Evolutionary conservation across 2,329 filamentous ascomycete species (phyloP), one percentile per base, ranked within the genome.

Genomic region (Clarireedia homoeocarpa): DNA sequence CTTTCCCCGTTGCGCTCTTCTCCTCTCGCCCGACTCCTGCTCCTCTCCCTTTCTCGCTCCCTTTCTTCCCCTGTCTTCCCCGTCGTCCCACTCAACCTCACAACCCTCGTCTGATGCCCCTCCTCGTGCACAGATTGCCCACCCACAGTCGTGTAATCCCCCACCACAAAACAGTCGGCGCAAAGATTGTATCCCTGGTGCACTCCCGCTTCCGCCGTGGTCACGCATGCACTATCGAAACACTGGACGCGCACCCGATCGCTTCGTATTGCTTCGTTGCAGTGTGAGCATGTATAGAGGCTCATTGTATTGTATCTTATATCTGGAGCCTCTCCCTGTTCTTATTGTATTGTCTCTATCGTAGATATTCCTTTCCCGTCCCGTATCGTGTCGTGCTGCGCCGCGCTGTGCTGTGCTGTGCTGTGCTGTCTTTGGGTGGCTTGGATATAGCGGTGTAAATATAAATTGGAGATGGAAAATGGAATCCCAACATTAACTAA

Each of bases 161-260:
- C 60, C 10, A 64, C 61, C 12, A 65, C 59, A 48, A 60, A 60
- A 51, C 64, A 66, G 38, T 66, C 64, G n/a, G 64, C 50, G 42
- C 64, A 66, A 10, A 66, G 60, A 38, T 66, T 56, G 46, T 61
- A 63, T 24, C 47, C 6, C 20, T 20, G 20, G 20, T 20, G 50
- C 45, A 24, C 9, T 14, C 52, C 4, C 4, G 30, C 20, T 12
- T 34, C 30, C 9, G 30, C 1, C 9, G 30, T 4, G 12, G 10
- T 34, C 30, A 12, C 30, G 9, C 30, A 34, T 10, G 47, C 36
- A 24, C 39, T 45, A 6, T 34, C 44, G 20, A 34, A 44, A 24
- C 53, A 55, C 23, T 55, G 34, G 6, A 55, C 51, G 17, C 53
- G 53, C 24, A 48, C 53, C 23, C 44, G 42, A 23, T 55, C 38